Evolutionary conservation across 192 early-diverging fungal species (phyloP), one percentile per base, ranked within the genome.

Genomic region (Phycomyces blakesleeanus): DNA sequence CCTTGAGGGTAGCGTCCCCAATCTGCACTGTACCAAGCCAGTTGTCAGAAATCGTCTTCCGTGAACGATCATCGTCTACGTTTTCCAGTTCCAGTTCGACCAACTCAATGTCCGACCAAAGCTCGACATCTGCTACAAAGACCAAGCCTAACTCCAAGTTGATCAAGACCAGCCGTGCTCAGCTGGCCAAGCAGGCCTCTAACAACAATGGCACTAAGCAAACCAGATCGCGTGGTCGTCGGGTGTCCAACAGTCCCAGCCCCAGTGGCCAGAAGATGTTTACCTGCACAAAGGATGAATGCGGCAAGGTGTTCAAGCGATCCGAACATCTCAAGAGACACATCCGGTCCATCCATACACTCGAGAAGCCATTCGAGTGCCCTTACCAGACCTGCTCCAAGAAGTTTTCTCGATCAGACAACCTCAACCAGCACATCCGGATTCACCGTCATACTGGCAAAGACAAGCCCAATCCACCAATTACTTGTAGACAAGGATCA

Each of bases 321-420:
- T 84, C 82, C 0, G 82, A 84, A 49, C 82, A 84, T 68, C 67
- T 84, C 27, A 84, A 84, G 59, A 68, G 82, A 25, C 82, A 84
- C 51, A 67, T 84, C 24, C 72, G 82, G n/a, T 84, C 82, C 27
- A 84, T 84, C 55, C 82, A 84, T 42, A 84, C 82, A 0, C 68
- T 81, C 58, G 82, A 84, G 56, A 78, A 81, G 76, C 82, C 82
- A 0, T 84, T 78, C 52, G 72, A 73, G 34, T 84, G 82, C 49
- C 76, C 82, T n/a, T 76, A 78, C 27, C 69, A 73, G 11, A 70
- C 76, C 50, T 84, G 82, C 49, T 73, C 80, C 34, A 84, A 84
- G 65, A 60, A 78, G n/a, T 84, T 84, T 57, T 84, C 82, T 12
- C 72, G 82, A 8, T 81, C 80, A 20, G 82, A 84, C 27, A 84